A percentile compares a stretch with the other conserved stretches of the same genome.
Evolutionary conservation across 768 basidiomycete genomes (phyloP).

Genomic region (Russula sp.): DNA sequence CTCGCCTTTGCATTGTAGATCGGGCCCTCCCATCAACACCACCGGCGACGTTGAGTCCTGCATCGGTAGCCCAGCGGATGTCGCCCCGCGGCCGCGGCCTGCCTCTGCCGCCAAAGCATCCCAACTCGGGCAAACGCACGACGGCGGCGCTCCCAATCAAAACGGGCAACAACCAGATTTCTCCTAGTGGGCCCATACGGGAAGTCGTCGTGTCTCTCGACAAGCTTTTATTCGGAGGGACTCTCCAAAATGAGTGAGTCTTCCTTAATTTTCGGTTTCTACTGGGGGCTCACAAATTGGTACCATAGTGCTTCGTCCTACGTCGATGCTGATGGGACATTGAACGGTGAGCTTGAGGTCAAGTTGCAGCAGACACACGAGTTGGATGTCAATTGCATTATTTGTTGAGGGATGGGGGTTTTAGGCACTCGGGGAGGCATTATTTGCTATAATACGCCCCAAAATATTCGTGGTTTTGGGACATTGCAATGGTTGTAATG

Average conservation of each 20-base stretch:
- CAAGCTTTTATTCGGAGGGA: not conserved
- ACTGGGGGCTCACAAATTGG: not conserved
- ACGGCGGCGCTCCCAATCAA: constrained; percentile 3
- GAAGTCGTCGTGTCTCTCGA: constrained; percentile 14
- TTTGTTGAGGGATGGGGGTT: constrained; percentile 7
- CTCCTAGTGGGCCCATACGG: constrained; percentile 1
- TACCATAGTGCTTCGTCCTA: constrained; percentile 9
- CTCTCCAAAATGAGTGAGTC: constrained; percentile 15
- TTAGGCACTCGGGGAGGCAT: too few relatives aligned
- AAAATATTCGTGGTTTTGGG: too few relatives aligned
- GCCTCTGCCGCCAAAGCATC: constrained; percentile 9
- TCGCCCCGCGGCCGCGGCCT: not conserved
- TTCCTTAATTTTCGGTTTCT: not conserved
- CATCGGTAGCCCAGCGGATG: not conserved
- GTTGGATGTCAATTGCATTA: constrained; percentile 11
- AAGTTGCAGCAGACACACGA: constrained; percentile 11
- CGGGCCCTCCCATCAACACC: not conserved
- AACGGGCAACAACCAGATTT: not conserved
- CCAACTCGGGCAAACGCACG: not conserved
- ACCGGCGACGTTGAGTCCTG: not conserved
- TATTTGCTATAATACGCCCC: too few relatives aligned
- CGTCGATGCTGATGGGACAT: constrained; percentile 14
- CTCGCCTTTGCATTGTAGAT: constrained; percentile 7
- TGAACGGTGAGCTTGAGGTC: constrained; percentile 19
- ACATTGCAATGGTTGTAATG: too few relatives aligned